A percentile compares a stretch with the other conserved stretches of the same genome.
Conservation (phyloP, 2,329 filamentous ascomycete genomes). For the Daldinia sp. region DNA sequence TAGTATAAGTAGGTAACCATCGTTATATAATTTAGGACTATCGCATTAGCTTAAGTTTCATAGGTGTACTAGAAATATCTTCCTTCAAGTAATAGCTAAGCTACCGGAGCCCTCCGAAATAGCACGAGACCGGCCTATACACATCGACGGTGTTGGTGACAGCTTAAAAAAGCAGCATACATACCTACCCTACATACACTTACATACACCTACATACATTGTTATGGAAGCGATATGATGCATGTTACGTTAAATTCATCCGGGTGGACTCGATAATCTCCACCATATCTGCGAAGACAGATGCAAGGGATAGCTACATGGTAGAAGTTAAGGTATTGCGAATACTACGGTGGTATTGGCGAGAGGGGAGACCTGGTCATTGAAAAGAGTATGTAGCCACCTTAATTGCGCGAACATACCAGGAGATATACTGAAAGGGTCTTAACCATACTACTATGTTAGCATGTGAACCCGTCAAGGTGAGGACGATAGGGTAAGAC, state of each 20-base stretch:
- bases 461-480: slow-evolving; percentile 32
- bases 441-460: slow-evolving; percentile 23
- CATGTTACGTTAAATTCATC: slow-evolving; percentile 33
- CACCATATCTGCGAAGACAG: slow-evolving; percentile 23
- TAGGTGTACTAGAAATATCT: not conserved
- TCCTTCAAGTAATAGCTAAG: not conserved
- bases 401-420: slow-evolving; percentile 8
- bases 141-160: slow-evolving; percentile 20
- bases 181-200: no score
- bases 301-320: slow-evolving; percentile 28
- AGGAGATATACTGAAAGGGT: slow-evolving; percentile 8
- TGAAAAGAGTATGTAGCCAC: not conserved
- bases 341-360: slow-evolving; percentile 27
- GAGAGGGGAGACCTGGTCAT: slow-evolving; percentile 6
- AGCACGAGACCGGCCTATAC: slow-evolving; percentile 4
- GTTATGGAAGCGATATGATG: slow-evolving; percentile 15
- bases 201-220: not conserved
- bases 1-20: not conserved
- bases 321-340: slow-evolving; percentile 12
- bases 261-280: slow-evolving; percentile 22
- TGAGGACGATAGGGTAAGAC: slow-evolving; percentile 25
- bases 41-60: not conserved
- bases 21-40: not conserved
- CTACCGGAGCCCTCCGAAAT: slow-evolving; percentile 12
- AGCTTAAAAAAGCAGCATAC: not conserved